phyloP scores from a whole-genome alignment of 2,329 filamentous ascomycete species.

The Zymoseptoria ardabiliae region DNA sequence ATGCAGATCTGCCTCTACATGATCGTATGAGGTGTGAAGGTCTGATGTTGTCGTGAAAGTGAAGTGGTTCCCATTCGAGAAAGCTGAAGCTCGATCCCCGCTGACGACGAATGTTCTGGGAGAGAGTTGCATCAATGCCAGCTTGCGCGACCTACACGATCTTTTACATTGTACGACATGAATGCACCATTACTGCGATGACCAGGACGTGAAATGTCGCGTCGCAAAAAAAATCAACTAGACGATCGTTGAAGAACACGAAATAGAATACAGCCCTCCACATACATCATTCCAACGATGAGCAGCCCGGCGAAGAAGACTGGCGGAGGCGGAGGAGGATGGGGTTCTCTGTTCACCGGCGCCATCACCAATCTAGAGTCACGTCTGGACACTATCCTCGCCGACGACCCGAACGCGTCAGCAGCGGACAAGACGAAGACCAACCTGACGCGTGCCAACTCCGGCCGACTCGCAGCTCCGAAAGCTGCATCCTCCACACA shows the following conservation, averaged over 20 bases:
- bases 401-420: slow-evolving; percentile 60
- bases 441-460: slow-evolving; percentile 14
- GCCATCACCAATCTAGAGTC: slow-evolving; percentile 93
- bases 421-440: slow-evolving; percentile 28
- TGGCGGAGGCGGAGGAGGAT: slow-evolving; percentile 22
- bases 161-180: slow-evolving; percentile 15
- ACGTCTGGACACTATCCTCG: slow-evolving; percentile 80
- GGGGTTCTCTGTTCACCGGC: slow-evolving; percentile 64
- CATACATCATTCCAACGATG: slow-evolving; percentile 2
- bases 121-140: neutral
- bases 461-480: slow-evolving; percentile 20
- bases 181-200: slow-evolving; percentile 5
- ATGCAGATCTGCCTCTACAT: neutral
- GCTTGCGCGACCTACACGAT: neutral
- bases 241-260: neutral
- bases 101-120: neutral
- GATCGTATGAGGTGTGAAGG: neutral
- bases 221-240: slow-evolving; percentile 12
- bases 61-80: neutral
- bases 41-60: neutral
- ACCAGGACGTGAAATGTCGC: slow-evolving; percentile 17
- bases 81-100: neutral
- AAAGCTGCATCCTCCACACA: slow-evolving; percentile 30
- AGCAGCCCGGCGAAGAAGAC: slow-evolving; percentile 17
- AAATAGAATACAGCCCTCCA: neutral